Evolutionary conservation across 1,139 yeast species (phyloP).

Genomic region (Yamadazyma membranifaciens): DNA sequence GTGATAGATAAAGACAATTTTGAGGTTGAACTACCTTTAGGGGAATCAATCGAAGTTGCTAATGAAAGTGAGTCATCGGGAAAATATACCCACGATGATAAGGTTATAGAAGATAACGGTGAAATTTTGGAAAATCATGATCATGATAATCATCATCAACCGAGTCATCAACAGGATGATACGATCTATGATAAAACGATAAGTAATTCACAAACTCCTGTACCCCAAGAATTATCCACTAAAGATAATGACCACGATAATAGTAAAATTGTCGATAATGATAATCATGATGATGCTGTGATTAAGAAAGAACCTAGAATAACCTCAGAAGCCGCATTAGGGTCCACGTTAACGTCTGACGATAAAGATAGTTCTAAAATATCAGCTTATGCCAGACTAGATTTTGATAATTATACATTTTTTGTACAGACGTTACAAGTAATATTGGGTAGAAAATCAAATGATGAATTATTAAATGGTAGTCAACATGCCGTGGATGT

Average conservation of each 20-base stretch:
- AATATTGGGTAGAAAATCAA: conserved; percentile 83
- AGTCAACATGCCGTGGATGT: conserved; percentile 74
- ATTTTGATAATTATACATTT: conserved; percentile 88
- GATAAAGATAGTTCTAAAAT: conserved; percentile 49
- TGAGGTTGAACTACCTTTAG: background rate
- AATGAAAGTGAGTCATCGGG: background rate
- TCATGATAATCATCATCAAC: background rate
- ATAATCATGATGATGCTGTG: background rate
- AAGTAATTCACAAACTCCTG: conserved; percentile 3
- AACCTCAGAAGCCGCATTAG: conserved; percentile 24
- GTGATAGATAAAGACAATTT: conserved; percentile 10
- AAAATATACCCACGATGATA: background rate
- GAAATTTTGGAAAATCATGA: background rate
- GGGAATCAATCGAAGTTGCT: background rate
- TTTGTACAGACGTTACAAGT: conserved; percentile 96
- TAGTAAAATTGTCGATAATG: background rate
- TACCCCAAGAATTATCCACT: background rate
- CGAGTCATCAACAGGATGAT: background rate
- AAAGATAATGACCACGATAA: background rate
- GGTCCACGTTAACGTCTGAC: conserved; percentile 14
- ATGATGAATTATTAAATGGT: conserved; percentile 56
- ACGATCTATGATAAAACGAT: background rate
- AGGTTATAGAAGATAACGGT: background rate
- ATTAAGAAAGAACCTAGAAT: conserved; percentile 12
- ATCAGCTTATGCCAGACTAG: conserved; percentile 91